phyloP scores from a whole-genome alignment of 1,284 basidiomycete species.

The Limonomyces culmigenus region DNA sequence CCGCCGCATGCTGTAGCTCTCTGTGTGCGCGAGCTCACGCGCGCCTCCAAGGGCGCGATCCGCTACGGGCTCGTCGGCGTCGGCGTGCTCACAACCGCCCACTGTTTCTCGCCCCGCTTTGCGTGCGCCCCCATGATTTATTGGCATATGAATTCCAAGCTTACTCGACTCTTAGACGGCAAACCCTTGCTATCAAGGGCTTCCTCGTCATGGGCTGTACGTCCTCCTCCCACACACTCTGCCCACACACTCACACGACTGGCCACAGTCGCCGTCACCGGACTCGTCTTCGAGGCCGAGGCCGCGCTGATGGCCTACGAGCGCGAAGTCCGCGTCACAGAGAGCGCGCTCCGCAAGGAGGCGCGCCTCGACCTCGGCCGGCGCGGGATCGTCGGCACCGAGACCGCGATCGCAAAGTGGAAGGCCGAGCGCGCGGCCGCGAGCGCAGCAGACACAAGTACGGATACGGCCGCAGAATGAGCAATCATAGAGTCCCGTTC shows the following conservation, averaged over 20 bases:
- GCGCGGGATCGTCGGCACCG: not conserved
- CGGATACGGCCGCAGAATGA: not conserved
- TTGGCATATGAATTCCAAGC: not conserved
- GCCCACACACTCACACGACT: conserved; percentile 1
- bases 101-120: conserved; percentile 65
- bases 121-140: conserved; percentile 24
- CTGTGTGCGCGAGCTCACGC: conserved; percentile 2
- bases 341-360: conserved; percentile 53
- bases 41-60: conserved; percentile 35
- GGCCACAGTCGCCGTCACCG: conserved; percentile 37
- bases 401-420: not conserved
- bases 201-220: conserved; percentile 47
- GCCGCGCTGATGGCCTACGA: conserved; percentile 60
- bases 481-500: too few relatives aligned
- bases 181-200: conserved; percentile 68
- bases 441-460: not conserved
- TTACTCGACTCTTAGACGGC: conserved; percentile 28
- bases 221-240: conserved; percentile 4
- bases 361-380: conserved; percentile 52
- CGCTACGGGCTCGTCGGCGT: conserved; percentile 37
- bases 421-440: not conserved
- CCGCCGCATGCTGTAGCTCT: not conserved
- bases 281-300: conserved; percentile 64
- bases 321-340: conserved; percentile 39
- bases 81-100: conserved; percentile 45